Conservation (phyloP, 2,329 filamentous ascomycete genomes). For the Dothistroma pini region DNA sequence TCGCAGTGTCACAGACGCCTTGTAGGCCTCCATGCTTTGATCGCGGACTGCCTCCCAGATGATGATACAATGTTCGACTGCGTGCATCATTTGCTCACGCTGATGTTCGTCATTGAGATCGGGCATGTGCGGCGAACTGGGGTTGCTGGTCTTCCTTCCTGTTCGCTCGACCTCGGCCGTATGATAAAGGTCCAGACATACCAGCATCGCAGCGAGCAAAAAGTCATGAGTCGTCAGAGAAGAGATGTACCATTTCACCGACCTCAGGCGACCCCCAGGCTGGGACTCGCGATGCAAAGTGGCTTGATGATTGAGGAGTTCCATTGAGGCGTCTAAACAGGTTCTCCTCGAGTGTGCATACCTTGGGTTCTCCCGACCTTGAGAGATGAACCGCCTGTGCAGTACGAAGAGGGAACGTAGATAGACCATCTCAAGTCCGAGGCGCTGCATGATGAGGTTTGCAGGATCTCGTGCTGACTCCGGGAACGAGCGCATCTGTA, state of each 20-base stretch:
- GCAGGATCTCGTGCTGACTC: slow-evolving; percentile 68
- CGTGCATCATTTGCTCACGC: slow-evolving; percentile 69
- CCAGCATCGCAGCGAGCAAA: slow-evolving; percentile 77
- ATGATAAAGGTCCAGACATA: slow-evolving; percentile 78
- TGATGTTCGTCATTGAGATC: slow-evolving; percentile 44
- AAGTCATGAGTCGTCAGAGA: slow-evolving; percentile 82
- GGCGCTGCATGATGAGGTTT: slow-evolving; percentile 71
- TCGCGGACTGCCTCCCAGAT: slow-evolving; percentile 81
- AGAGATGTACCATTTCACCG: slow-evolving; percentile 73
- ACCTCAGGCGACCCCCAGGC: slow-evolving; percentile 65
- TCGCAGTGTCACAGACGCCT: slow-evolving; percentile 74
- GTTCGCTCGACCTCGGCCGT: slow-evolving; percentile 48
- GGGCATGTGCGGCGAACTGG: slow-evolving; percentile 28
- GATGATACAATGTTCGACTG: slow-evolving; percentile 66
- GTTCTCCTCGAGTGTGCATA: slow-evolving; percentile 80
- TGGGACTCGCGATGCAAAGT: slow-evolving; percentile 72
- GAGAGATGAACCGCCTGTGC: slow-evolving; percentile 80
- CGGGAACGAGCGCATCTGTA: slow-evolving; percentile 71
- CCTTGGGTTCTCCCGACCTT: slow-evolving; percentile 70
- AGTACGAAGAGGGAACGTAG: slow-evolving; percentile 86
- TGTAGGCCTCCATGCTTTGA: slow-evolving; percentile 82
- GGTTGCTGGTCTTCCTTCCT: slow-evolving; percentile 29
- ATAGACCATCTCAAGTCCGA: slow-evolving; percentile 78
- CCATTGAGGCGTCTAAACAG: slow-evolving; percentile 82
- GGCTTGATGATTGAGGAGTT: slow-evolving; percentile 72